Evolutionary conservation across 345 rosid genomes (phyloP), one percentile per base, ranked within the genome.

Genomic region (Populus euphratica): DNA sequence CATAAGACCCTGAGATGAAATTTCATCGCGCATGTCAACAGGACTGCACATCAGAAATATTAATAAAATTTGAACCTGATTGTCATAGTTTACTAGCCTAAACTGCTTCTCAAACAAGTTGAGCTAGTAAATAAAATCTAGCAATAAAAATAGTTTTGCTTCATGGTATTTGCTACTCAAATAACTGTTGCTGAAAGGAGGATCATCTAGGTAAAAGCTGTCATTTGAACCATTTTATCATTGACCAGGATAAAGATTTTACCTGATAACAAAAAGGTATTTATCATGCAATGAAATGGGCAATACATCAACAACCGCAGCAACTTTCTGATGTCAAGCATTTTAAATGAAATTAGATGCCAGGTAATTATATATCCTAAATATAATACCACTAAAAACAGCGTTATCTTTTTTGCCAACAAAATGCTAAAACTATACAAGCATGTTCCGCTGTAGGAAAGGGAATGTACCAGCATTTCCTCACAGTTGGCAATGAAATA

Each of bases 191-290:
- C 16, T 0, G 50, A 47, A 47, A 47, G 16, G 1, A 47, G 16
- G 5, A 47, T 47, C 18, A 47, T 70, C 4, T 2, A 14, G 25
- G 21, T 31, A 41, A 74, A 59, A 17, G 5, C 64, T 23, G 23
- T 11, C 18, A 13, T 47, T 14, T 47, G 18, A 63, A 44, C 41
- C 6, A 33, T 35, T 39, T 52, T 69, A 52, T 70, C 69, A 43
- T 31, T 72, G 38, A 59, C 21, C n/a, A 76, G 62, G 84, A 65
- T 68, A 54, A 67, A 65, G 38, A 63, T 20, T 11, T 77, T 86
- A 95, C 97, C 99, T 95, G 69, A 91, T 87, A 68, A 90, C 90
- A 81, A 94, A 94, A 61, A 93, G 94, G 77, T 90, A 95, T 84
- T 93, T 95, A 73, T 91, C 91, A 54, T 90, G 85, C 87, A 95